Evolutionary conservation across 495 filamentous ascomycete genomes (phyloP).

Genomic region (Penicillium steckii): DNA sequence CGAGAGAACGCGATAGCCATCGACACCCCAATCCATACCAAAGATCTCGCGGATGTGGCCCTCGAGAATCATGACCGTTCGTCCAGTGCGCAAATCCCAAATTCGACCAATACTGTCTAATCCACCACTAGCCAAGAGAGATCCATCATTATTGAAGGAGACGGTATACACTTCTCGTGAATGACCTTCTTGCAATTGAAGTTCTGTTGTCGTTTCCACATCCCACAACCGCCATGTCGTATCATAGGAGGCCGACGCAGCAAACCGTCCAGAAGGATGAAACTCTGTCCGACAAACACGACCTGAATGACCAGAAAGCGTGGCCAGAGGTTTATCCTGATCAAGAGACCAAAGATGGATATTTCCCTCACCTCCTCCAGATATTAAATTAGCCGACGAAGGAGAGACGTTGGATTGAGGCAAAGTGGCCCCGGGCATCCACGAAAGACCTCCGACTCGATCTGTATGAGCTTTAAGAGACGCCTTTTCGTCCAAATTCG

Average conservation of each 20-base stretch:
- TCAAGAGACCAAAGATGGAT: slow-evolving; percentile 89
- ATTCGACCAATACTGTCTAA: slow-evolving; percentile 92
- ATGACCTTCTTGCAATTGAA: slow-evolving; percentile 92
- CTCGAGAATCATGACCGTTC: slow-evolving; percentile 94
- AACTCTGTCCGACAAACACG: slow-evolving; percentile 92
- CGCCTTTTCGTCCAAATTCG: slow-evolving; percentile 72
- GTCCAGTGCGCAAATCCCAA: slow-evolving; percentile 93
- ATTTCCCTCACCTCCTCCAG: slow-evolving; percentile 85
- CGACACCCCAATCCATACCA: slow-evolving; percentile 85
- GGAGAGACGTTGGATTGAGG: slow-evolving; percentile 64
- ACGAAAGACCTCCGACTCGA: slow-evolving; percentile 84
- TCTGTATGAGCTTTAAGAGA: slow-evolving; percentile 80
- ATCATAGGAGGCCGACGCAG: slow-evolving; percentile 92
- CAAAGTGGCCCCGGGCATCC: slow-evolving; percentile 83
- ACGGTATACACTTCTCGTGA: slow-evolving; percentile 87
- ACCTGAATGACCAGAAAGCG: slow-evolving; percentile 79
- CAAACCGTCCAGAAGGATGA: slow-evolving; percentile 85
- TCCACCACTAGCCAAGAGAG: slow-evolving; percentile 83
- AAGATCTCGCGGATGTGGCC: slow-evolving; percentile 93
- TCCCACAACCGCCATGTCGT: slow-evolving; percentile 99
- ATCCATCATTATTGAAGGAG: slow-evolving; percentile 86
- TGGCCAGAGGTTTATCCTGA: slow-evolving; percentile 78
- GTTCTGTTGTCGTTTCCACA: slow-evolving; percentile 75
- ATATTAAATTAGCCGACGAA: slow-evolving; percentile 79
- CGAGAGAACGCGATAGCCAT: slow-evolving; percentile 84